Conservation (phyloP, 75 land plant genomes). For the Gnetum montanum region DNA sequence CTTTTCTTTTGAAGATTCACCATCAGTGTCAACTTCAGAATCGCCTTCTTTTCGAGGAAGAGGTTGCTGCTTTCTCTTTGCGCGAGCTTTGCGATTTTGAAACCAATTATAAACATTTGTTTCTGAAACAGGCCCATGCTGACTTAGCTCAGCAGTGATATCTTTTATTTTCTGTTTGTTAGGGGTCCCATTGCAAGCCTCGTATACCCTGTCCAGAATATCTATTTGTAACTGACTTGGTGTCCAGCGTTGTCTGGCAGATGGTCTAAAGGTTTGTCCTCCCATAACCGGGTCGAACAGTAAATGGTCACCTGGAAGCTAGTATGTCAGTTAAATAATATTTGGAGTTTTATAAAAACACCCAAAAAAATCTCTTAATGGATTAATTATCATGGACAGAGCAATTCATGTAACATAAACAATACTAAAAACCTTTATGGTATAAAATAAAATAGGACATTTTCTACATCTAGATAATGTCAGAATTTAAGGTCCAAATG, state of each 20-base stretch:
- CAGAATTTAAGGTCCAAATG: too few relatives aligned
- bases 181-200: constrained; percentile 33
- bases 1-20: constrained; percentile 19
- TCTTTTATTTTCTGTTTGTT: constrained; percentile 40
- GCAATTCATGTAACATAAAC: too few relatives aligned
- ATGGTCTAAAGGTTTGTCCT: constrained; percentile 19
- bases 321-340: not conserved
- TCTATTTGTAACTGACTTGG: constrained; percentile 37
- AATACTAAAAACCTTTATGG: too few relatives aligned
- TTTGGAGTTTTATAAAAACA: too few relatives aligned
- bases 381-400: too few relatives aligned
- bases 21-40: constrained; percentile 34
- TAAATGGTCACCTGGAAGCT: not conserved
- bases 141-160: constrained; percentile 37
- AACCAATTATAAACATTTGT: constrained; percentile 50
- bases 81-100: constrained; percentile 43
- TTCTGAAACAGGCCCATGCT: constrained; percentile 35
- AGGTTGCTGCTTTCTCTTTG: constrained; percentile 34
- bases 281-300: constrained; percentile 13
- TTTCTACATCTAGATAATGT: too few relatives aligned
- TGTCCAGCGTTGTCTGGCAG: constrained; percentile 40
- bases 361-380: too few relatives aligned
- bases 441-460: too few relatives aligned
- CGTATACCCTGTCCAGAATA: constrained; percentile 37
- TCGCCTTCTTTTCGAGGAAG: constrained; percentile 31